phyloP scores from a whole-genome alignment of 1,139 yeast species.

The Debaryomyces coudertii region DNA sequence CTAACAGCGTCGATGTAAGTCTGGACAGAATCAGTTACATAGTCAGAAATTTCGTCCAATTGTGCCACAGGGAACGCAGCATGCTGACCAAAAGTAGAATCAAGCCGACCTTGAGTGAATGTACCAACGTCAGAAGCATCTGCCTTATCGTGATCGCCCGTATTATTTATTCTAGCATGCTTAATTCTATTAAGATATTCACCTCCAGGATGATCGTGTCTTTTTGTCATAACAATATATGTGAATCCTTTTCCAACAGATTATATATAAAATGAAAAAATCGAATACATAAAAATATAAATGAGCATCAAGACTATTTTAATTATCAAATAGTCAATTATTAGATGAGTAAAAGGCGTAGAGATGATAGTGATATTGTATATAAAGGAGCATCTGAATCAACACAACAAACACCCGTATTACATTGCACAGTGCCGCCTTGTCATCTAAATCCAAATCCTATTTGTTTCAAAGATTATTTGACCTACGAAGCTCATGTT shows the following conservation, averaged over 20 bases:
- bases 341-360: slow-evolving; percentile 17
- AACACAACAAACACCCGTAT: background rate
- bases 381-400: background rate
- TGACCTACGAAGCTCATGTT: slow-evolving; percentile 36
- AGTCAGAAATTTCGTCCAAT: slow-evolving; percentile 15
- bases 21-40: slow-evolving; percentile 23
- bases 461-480: slow-evolving; percentile 20
- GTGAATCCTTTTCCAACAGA: background rate
- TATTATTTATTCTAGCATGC: background rate
- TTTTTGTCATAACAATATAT: background rate
- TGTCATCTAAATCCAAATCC: slow-evolving; percentile 13
- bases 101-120: slow-evolving; percentile 13
- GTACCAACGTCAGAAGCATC: background rate
- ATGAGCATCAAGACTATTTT: background rate
- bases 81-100: slow-evolving; percentile 26
- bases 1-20: slow-evolving; percentile 34
- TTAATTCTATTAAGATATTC: slow-evolving; percentile 52
- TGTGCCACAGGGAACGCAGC: slow-evolving; percentile 27
- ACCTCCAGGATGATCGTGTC: slow-evolving; percentile 67
- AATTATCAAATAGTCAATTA: background rate
- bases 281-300: background rate
- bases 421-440: slow-evolving; percentile 18
- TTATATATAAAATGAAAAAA: background rate
- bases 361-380: slow-evolving; percentile 13
- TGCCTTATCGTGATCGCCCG: background rate